A percentile compares a stretch with the other conserved stretches of the same genome.
Conservation (phyloP, 208 protist species). For the Giardia muris region DNA sequence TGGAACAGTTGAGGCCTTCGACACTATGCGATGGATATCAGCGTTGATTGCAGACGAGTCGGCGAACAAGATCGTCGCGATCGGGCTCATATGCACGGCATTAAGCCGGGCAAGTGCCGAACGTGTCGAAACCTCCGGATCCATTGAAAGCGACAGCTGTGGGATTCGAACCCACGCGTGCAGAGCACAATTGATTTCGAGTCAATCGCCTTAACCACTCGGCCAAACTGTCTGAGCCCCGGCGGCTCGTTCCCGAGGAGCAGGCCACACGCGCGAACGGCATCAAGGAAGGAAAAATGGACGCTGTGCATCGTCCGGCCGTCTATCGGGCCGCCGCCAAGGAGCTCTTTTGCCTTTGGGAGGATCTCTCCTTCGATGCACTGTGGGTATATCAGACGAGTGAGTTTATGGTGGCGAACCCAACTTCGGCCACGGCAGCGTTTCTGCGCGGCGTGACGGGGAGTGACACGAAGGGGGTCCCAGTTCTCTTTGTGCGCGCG, state of each 20-base stretch:
- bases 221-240: conserved; percentile 10
- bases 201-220: conserved; percentile 28
- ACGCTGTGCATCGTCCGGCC: no score
- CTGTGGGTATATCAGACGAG: neutral
- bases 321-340: neutral
- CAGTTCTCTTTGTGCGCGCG: neutral
- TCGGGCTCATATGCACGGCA: no score
- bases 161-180: conserved; percentile 26
- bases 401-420: neutral
- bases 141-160: neutral
- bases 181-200: conserved; percentile 25
- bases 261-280: no score
- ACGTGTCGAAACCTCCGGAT: no score
- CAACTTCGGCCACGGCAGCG: neutral
- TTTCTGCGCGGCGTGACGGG: neutral
- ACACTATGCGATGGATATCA: no score
- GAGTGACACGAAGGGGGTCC: neutral
- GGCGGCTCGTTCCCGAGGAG: neutral
- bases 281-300: no score
- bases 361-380: neutral
- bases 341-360: neutral
- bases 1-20: no score
- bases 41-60: no score
- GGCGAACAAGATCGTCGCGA: no score
- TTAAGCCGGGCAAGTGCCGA: no score